These are phyloP conservation scores for Angophora floribunda DNA, from an alignment of 345 rosid species.

Conservation along the genomic window DNA sequence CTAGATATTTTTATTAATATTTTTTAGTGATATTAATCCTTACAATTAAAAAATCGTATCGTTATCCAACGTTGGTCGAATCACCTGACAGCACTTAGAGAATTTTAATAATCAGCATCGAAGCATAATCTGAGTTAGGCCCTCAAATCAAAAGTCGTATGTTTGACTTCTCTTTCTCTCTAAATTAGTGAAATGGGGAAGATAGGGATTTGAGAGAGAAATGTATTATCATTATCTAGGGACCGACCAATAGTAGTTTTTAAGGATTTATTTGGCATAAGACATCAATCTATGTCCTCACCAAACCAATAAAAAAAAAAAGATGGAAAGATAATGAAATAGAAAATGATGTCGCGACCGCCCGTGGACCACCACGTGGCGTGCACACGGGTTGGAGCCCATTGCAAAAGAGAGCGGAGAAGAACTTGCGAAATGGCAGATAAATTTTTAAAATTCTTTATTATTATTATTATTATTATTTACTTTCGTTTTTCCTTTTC, in stretches of 20 bases:
- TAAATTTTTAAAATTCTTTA: not conserved
- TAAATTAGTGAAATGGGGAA: not conserved
- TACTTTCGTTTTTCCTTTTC: not conserved
- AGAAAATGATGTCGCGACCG: not conserved
- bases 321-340: not conserved
- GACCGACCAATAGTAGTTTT: not conserved
- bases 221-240: not conserved
- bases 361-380: not conserved
- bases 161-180: not conserved
- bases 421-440: not conserved
- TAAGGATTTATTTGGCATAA: not conserved
- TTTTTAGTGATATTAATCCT: no score
- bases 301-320: not conserved
- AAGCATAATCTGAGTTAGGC: not conserved
- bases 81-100: rapidly evolving
- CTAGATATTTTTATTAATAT: no score
- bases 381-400: not conserved
- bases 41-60: not conserved
- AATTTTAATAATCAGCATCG: not conserved
- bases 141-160: not conserved
- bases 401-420: not conserved
- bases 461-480: not conserved
- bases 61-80: not conserved
- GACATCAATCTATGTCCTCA: not conserved
- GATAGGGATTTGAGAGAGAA: not conserved